Evolutionary conservation across 305 asterid species (phyloP).

Genomic region (Solanum aculeatissimum): DNA sequence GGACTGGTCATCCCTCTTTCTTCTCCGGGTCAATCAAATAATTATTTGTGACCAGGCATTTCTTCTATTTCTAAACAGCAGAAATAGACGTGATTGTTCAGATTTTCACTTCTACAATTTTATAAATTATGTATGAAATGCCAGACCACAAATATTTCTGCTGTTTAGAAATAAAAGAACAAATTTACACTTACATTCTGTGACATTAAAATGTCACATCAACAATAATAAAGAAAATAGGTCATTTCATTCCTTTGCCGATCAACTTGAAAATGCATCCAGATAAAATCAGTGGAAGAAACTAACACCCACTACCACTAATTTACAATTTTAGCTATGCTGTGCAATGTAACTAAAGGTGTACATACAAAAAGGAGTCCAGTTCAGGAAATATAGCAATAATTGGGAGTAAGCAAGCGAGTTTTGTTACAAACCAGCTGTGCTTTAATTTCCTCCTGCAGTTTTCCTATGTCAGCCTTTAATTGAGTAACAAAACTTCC

Average conservation of each 20-base stretch:
- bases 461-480: slow-evolving; percentile 54
- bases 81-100: neutral
- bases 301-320: neutral
- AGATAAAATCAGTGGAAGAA: neutral
- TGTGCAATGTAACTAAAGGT: neutral
- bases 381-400: neutral
- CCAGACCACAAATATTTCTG: neutral
- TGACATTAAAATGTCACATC: neutral
- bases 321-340: neutral
- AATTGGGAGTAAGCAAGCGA: neutral
- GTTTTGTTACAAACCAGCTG: slow-evolving; percentile 51
- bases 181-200: neutral
- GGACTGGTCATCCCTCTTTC: neutral
- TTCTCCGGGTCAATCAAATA: neutral
- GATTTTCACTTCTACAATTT: neutral
- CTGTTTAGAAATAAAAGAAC: neutral
- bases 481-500: slow-evolving; percentile 78
- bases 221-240: neutral
- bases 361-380: neutral
- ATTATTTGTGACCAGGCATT: neutral
- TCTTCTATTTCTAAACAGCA: neutral
- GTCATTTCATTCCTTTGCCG: neutral
- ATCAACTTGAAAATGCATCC: neutral
- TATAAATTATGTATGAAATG: neutral
- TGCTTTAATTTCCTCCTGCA: slow-evolving; percentile 75